A percentile compares a stretch with the other conserved stretches of the same genome.
These are phyloP conservation scores for Cystoderma amianthinum DNA, from an alignment of 768 basidiomycete species.

Conservation along the genomic window DNA sequence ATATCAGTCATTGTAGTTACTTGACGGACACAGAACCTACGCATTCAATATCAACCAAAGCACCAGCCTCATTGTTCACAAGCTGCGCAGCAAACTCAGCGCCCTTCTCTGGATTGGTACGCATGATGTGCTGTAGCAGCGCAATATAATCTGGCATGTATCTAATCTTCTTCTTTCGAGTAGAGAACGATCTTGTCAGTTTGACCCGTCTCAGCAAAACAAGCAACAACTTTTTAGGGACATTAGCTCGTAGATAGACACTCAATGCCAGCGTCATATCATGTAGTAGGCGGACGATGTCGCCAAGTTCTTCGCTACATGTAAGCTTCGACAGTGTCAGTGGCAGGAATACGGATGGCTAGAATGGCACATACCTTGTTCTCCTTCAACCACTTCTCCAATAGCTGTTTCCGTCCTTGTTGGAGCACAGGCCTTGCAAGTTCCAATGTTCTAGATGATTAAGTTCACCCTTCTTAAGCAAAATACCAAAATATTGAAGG, in stretches of 20 bases:
- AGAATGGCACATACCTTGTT: slow-evolving; percentile 64
- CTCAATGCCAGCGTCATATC: slow-evolving; percentile 98
- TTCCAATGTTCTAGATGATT: slow-evolving; percentile 93
- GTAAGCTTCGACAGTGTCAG: slow-evolving; percentile 58
- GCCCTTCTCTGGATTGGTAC: slow-evolving; percentile 94
- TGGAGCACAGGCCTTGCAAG: slow-evolving; percentile 92
- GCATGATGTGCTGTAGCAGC: slow-evolving; percentile 92
- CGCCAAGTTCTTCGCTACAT: slow-evolving; percentile 97
- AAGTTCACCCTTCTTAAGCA: too few species aligned
- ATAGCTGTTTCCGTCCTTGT: slow-evolving; percentile 91
- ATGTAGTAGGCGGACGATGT: slow-evolving; percentile 86
- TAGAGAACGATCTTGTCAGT: slow-evolving; percentile 98
- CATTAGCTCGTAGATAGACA: slow-evolving; percentile 94
- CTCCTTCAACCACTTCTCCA: slow-evolving; percentile 99
- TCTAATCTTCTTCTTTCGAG: slow-evolving; percentile 92
- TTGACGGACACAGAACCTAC: slow-evolving; percentile 40
- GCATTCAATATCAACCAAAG: slow-evolving; percentile 89
- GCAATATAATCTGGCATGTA: slow-evolving; percentile 90
- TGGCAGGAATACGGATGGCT: slow-evolving; percentile 1
- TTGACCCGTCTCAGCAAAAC: slow-evolving; percentile 98
- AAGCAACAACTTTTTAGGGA: slow-evolving; percentile 99
- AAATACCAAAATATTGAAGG: background rate
- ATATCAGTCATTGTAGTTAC: background rate
- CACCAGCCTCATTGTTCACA: slow-evolving; percentile 88
- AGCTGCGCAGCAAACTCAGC: slow-evolving; percentile 96